Base-by-base conservation (phyloP, 176 grass and related monocot species). In the Puya raimondii region DNA sequence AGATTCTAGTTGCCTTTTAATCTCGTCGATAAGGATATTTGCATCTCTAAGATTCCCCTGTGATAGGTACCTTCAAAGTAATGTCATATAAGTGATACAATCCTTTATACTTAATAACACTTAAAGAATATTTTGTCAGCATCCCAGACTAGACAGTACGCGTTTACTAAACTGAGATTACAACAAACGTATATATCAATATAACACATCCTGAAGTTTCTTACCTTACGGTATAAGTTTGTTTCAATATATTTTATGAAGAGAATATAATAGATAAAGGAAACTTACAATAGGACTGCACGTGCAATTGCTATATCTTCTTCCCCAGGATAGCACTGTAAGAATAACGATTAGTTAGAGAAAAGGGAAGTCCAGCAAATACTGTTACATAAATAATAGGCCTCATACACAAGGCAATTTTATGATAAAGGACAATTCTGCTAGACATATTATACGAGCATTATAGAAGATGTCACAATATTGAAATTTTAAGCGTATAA, bases 241-340 rank as follows among this genome's bases (percentile, higher is more conserved):
- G 17, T 61, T 57, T 61, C 56, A 61, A 5, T 49, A 15, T 47
- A 57, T n/a, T 49, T 63, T 57, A 22, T 58, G 1, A 70, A 80
- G 80, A 20, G 73, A 17, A 9, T 67, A 66, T 58, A 70, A 81
- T 49, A 58, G 23, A 56, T 17, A 64, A 78, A 64, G 58, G 6
- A 56, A 77, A 80, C 89, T 85, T 88, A 99, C 94, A 90, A 78
- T 70, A 99, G 76, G 49, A 93, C 80, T 76, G 85, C 85, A 59
- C 84, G 89, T 78, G 94, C 87, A 82, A 93, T 93, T 88, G 89
- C 94, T 66, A 77, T 75, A 82, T 99, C 94, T 79, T 99, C 94
- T 83, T 99, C 94, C 52, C 85, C 89, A 81, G 94, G 89, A 72
- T 99, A 99, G 79, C 94, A 99, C 94, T 99, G 77, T 71, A 76